phyloP scores from a whole-genome alignment of 2,329 filamentous ascomycete genomes.

The Ophiostoma perfectum region DNA sequence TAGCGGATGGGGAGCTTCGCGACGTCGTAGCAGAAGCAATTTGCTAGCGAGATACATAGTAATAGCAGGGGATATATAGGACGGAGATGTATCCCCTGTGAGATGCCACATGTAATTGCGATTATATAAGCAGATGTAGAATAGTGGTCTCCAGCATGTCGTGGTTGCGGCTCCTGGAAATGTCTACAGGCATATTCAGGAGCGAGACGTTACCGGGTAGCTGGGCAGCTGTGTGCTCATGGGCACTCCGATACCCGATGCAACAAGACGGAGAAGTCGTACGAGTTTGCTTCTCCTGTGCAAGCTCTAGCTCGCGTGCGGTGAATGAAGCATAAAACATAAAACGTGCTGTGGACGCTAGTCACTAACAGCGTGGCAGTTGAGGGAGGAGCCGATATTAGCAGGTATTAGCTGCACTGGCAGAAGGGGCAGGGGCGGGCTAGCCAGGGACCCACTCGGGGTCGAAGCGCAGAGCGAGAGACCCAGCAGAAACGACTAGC shows the following conservation, averaged over 20 bases:
- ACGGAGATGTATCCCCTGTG: background rate
- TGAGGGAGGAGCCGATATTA: background rate
- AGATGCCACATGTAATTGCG: background rate
- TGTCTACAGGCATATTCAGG: background rate
- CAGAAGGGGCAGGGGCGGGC: background rate
- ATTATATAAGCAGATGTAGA: background rate
- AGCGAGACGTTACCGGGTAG: background rate
- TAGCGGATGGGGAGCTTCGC: background rate
- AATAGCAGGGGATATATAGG: background rate
- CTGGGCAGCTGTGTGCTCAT: background rate
- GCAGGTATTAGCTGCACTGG: no score
- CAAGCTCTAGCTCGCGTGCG: background rate
- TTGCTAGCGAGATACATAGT: background rate
- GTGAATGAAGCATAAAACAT: slow-evolving; percentile 4
- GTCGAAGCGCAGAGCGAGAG: slow-evolving; percentile 10
- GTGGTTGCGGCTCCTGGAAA: background rate
- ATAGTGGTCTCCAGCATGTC: no score
- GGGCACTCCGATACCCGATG: background rate
- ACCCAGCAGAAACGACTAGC: background rate
- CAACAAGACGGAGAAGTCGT: slow-evolving; percentile 7
- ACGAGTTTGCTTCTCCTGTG: background rate
- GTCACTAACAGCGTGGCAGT: background rate
- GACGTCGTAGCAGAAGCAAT: background rate
- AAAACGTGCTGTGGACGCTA: slow-evolving; percentile 10
- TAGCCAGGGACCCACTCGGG: background rate